Evolutionary conservation across 2,329 filamentous ascomycete genomes (phyloP).

Genomic region (Talaromyces rugulosus): DNA sequence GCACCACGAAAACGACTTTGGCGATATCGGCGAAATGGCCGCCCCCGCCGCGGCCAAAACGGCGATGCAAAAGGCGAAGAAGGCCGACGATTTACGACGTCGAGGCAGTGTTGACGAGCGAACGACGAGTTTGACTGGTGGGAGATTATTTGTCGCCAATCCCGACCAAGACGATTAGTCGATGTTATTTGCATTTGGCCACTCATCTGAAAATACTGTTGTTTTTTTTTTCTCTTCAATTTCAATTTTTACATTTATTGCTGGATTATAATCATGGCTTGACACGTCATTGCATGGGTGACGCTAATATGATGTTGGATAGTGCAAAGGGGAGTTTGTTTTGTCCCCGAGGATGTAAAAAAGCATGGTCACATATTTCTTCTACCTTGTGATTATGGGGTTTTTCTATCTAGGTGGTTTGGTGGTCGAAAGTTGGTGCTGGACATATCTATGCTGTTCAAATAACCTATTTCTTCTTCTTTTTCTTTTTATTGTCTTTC

Average conservation of each 20-base stretch:
- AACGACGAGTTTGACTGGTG: slow-evolving; percentile 44
- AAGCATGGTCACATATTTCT: background rate
- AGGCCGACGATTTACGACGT: slow-evolving; percentile 41
- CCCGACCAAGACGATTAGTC: slow-evolving; percentile 36
- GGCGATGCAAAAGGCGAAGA: slow-evolving; percentile 37
- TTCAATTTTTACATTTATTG: background rate
- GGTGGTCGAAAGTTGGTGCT: background rate
- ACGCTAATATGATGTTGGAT: background rate
- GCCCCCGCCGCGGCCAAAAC: slow-evolving; percentile 37
- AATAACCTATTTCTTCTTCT: background rate
- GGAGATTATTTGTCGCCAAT: slow-evolving; percentile 46
- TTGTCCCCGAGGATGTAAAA: background rate
- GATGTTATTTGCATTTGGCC: background rate
- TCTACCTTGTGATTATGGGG: background rate
- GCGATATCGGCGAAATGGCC: slow-evolving; percentile 49
- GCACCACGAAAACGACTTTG: slow-evolving; percentile 52
- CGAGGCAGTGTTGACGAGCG: slow-evolving; percentile 48
- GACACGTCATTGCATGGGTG: background rate
- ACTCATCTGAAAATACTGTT: background rate
- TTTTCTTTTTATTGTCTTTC: background rate
- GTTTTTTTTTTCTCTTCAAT: slow-evolving; percentile 1
- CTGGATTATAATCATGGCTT: background rate
- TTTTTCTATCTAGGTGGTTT: background rate
- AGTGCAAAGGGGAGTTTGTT: background rate
- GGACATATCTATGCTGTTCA: background rate